Percentiles rank a stretch among this genome's conserved stretches.
Evolutionary conservation across 306 rosid species (phyloP).

Genomic region (Senna siamea): DNA sequence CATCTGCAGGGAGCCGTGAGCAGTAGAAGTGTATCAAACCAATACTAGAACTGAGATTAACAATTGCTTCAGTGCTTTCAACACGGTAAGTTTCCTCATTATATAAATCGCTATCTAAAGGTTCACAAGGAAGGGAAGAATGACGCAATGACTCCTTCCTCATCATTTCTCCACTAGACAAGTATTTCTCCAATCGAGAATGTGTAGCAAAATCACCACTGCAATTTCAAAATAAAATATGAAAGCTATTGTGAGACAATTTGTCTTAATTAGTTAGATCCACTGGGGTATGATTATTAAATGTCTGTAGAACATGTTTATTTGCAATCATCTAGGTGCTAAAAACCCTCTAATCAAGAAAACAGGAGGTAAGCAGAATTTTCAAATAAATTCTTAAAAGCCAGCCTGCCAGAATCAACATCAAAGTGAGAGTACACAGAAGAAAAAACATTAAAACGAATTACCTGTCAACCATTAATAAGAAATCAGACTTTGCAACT

Average conservation of each 20-base stretch:
- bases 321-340: too few relatives aligned
- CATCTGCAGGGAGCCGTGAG: conserved; percentile 87
- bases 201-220: conserved; percentile 66
- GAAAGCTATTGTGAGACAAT: neutral
- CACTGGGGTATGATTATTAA: neutral
- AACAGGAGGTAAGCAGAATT: neutral
- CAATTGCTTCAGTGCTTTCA: conserved; percentile 76
- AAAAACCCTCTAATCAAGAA: neutral
- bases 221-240: conserved; percentile 38
- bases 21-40: conserved; percentile 70
- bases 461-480: conserved; percentile 81
- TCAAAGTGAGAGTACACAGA: neutral
- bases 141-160: conserved; percentile 66
- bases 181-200: conserved; percentile 69
- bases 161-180: conserved; percentile 68
- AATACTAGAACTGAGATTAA: conserved; percentile 72
- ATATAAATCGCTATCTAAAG: conserved; percentile 47
- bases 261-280: neutral
- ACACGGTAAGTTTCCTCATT: conserved; percentile 56
- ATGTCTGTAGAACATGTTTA: too few relatives aligned
- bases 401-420: neutral
- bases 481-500: conserved; percentile 70
- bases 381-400: neutral
- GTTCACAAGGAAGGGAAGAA: conserved; percentile 62
- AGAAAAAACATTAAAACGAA: neutral